Evolutionary conservation across 176 grass and related monocot genomes (phyloP).

Genomic region (Aechmea fasciata): DNA sequence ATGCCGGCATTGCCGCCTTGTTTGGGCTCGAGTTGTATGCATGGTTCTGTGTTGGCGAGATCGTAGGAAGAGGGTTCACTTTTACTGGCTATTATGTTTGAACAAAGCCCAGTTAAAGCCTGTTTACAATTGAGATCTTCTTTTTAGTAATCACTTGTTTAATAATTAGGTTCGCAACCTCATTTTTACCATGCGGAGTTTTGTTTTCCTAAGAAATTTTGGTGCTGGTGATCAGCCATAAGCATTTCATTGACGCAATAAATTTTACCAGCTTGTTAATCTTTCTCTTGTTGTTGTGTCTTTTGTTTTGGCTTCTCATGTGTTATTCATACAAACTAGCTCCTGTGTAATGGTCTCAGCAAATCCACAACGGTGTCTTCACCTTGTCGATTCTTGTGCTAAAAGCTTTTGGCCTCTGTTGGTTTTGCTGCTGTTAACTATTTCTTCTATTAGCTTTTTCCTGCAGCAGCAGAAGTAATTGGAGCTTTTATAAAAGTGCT

Average conservation of each 20-base stretch:
- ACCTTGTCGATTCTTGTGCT: too few species aligned
- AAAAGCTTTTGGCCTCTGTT: too few species aligned
- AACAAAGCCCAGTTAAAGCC: not conserved
- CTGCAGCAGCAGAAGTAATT: too few species aligned
- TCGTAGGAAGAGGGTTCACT: constrained; percentile 72
- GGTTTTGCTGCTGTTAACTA: too few species aligned
- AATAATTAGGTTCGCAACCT: not conserved
- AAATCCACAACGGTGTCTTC: too few species aligned
- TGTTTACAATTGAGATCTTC: not conserved
- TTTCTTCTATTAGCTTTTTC: too few species aligned
- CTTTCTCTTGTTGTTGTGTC: not conserved
- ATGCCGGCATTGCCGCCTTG: constrained; percentile 56
- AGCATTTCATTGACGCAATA: not conserved
- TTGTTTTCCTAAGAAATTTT: constrained; percentile 11
- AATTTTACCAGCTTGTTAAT: constrained; percentile 8
- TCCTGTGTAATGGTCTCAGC: too few species aligned
- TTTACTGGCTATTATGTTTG: constrained; percentile 77
- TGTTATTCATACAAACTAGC: too few species aligned
- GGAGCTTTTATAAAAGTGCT: too few species aligned
- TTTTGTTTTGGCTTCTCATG: not conserved
- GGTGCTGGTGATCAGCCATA: constrained; percentile 7
- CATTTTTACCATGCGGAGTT: not conserved
- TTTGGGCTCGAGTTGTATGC: constrained; percentile 84
- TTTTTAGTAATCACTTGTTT: not conserved
- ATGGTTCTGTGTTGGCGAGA: constrained; percentile 65